A percentile compares a stretch with the other conserved stretches of the same genome.
Evolutionary conservation across 78 protist genomes (phyloP).

Genomic region (Pigoraptor vietnamica): DNA sequence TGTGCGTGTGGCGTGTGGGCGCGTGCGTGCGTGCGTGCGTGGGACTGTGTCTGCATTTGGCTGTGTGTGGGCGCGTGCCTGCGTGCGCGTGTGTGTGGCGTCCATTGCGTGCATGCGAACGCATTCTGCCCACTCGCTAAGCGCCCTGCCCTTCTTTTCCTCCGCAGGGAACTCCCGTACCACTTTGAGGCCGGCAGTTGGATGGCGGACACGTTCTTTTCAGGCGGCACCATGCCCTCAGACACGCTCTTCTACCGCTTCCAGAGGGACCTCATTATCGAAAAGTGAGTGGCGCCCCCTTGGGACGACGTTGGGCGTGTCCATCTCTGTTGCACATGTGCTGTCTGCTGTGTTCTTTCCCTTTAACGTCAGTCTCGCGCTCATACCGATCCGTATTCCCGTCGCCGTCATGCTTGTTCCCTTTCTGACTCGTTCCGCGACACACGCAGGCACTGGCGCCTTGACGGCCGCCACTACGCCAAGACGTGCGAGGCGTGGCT

Average conservation of each 20-base stretch:
- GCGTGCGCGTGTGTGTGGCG: background rate
- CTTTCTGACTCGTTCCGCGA: background rate
- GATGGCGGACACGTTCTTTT: conserved; percentile 9
- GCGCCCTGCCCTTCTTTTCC: background rate
- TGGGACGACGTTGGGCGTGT: too few relatives aligned
- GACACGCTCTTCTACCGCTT: conserved; percentile 9
- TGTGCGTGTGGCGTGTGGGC: background rate
- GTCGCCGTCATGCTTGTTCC: background rate
- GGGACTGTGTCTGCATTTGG: background rate
- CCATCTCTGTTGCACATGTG: too few relatives aligned
- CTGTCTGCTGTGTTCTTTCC: too few relatives aligned
- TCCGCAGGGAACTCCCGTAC: background rate
- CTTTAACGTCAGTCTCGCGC: background rate
- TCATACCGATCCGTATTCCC: background rate
- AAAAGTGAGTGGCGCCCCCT: background rate
- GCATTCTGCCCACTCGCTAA: background rate
- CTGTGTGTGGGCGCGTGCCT: background rate
- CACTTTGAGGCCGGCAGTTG: background rate
- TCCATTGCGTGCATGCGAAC: background rate
- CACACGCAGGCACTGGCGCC: background rate
- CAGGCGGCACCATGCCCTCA: conserved; percentile 29
- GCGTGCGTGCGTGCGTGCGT: background rate
- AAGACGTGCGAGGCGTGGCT: background rate
- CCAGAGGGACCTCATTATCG: background rate
- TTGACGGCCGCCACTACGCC: conserved; percentile 8